phyloP scores from a whole-genome alignment of 2,329 filamentous ascomycete species.

The Aspergillus sp. region DNA sequence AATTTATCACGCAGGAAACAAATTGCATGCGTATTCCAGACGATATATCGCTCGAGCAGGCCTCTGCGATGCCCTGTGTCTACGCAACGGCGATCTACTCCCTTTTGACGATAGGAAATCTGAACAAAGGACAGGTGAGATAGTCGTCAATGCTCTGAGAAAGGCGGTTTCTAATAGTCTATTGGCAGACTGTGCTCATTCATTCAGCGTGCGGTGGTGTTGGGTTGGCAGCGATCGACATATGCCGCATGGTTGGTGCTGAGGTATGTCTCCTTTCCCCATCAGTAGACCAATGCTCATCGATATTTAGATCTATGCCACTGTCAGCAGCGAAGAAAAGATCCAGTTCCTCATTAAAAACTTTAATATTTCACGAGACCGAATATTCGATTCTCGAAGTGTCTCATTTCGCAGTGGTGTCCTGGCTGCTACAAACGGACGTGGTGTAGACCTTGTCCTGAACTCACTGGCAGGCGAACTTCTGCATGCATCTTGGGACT shows the following conservation, averaged over 20 bases:
- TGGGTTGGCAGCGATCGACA: constrained; percentile 35
- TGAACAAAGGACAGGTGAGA: constrained; percentile 24
- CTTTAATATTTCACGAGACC: constrained; percentile 24
- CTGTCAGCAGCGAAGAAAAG: constrained; percentile 14
- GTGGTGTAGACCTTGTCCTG: constrained; percentile 38
- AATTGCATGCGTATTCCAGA: constrained; percentile 15
- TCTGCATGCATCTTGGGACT: constrained; percentile 27
- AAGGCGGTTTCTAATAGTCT: neutral
- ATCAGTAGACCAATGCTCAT: neutral
- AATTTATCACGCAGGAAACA: neutral
- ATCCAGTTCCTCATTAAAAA: constrained; percentile 5
- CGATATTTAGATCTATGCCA: constrained; percentile 18
- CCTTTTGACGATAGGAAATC: constrained; percentile 24
- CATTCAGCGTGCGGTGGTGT: constrained; percentile 36
- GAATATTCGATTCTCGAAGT: constrained; percentile 36
- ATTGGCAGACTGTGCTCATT: constrained; percentile 35
- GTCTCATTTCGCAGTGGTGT: constrained; percentile 26
- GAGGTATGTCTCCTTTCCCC: constrained; percentile 24
- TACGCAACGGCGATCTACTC: constrained; percentile 23
- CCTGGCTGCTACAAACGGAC: constrained; percentile 26
- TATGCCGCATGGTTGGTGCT: constrained; percentile 28
- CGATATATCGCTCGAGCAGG: constrained; percentile 19
- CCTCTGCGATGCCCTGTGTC: constrained; percentile 17
- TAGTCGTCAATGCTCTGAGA: too few species aligned
- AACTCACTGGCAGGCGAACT: constrained; percentile 25